These are phyloP conservation scores for Diddensiella transvaalensis DNA, from an alignment of 805 yeast species.

Conservation along the genomic window DNA sequence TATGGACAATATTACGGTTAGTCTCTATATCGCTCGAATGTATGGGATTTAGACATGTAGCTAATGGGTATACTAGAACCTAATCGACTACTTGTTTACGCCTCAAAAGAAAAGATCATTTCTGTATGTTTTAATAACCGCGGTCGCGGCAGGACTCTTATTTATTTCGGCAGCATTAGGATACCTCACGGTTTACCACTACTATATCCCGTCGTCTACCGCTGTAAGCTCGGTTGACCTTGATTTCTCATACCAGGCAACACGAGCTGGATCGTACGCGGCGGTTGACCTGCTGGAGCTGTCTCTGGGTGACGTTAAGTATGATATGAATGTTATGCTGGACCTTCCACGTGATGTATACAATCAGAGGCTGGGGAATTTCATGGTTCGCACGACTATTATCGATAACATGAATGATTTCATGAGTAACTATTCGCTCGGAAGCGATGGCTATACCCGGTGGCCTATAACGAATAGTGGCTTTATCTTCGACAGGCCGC, in stretches of 20 bases:
- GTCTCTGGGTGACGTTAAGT: conserved; percentile 24
- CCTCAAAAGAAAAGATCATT: conserved; percentile 9
- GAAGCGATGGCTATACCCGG: conserved; percentile 10
- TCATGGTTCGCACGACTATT: conserved; percentile 27
- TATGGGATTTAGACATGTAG: neutral
- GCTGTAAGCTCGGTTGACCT: conserved; percentile 19
- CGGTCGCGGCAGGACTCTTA: conserved; percentile 15
- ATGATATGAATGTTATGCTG: conserved; percentile 28
- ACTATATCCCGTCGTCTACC: conserved; percentile 24
- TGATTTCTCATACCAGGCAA: conserved; percentile 18
- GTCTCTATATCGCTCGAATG: neutral
- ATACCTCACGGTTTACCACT: conserved; percentile 21
- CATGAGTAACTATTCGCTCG: conserved; percentile 7
- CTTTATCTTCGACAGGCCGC: conserved; percentile 14
- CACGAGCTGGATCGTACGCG: conserved; percentile 18
- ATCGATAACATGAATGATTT: conserved; percentile 14
- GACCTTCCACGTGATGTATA: conserved; percentile 30
- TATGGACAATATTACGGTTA: neutral
- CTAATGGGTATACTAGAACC: neutral
- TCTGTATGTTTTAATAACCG: conserved; percentile 15
- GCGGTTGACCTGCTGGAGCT: conserved; percentile 13
- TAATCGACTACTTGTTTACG: conserved; percentile 10
- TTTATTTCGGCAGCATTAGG: conserved; percentile 20
- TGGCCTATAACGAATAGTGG: conserved; percentile 20
- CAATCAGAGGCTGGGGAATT: conserved; percentile 33